phyloP scores from a whole-genome alignment of 1,284 basidiomycete genomes.

The Hypsizygus ulmarius region DNA sequence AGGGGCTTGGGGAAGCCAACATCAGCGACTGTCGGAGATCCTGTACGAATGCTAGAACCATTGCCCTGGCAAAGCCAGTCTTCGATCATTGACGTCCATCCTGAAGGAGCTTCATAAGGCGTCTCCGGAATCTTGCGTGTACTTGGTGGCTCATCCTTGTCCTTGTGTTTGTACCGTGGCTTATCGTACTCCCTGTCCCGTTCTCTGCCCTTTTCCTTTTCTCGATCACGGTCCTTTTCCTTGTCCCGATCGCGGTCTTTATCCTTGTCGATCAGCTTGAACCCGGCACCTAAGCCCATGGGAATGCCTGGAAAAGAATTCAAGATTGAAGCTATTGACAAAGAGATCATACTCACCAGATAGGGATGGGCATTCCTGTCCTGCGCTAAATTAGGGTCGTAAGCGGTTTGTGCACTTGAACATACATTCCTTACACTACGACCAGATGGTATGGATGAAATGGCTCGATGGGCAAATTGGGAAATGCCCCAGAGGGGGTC shows the following conservation, averaged over 20 bases:
- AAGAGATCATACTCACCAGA: constrained; percentile 45
- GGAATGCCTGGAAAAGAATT: constrained; percentile 54
- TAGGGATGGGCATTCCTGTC: constrained; percentile 78
- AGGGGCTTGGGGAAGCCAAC: constrained; percentile 37
- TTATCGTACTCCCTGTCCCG: constrained; percentile 30
- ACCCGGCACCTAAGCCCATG: constrained; percentile 73
- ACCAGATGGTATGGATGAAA: constrained; percentile 79
- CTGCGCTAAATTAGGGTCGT: constrained; percentile 52
- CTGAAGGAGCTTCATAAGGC: constrained; percentile 37
- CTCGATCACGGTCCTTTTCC: constrained; percentile 34
- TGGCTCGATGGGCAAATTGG: constrained; percentile 48
- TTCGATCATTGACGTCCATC: constrained; percentile 74
- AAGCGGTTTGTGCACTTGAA: constrained; percentile 10
- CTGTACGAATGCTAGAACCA: constrained; percentile 23
- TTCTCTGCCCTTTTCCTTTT: constrained; percentile 42
- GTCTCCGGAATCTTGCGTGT: constrained; percentile 33
- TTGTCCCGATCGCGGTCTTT: constrained; percentile 41
- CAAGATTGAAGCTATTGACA: neutral
- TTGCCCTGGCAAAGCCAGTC: constrained; percentile 64
- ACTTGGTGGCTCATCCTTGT: constrained; percentile 31
- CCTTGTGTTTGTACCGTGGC: constrained; percentile 38
- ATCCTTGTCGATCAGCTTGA: constrained; percentile 60
- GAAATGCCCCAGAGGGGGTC: constrained; percentile 34
- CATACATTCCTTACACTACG: constrained; percentile 55
- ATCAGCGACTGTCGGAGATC: constrained; percentile 34